A percentile compares a stretch with the other conserved stretches of the same genome.
phyloP scores from a whole-genome alignment of 345 rosid genomes.

The Adansonia digitata region DNA sequence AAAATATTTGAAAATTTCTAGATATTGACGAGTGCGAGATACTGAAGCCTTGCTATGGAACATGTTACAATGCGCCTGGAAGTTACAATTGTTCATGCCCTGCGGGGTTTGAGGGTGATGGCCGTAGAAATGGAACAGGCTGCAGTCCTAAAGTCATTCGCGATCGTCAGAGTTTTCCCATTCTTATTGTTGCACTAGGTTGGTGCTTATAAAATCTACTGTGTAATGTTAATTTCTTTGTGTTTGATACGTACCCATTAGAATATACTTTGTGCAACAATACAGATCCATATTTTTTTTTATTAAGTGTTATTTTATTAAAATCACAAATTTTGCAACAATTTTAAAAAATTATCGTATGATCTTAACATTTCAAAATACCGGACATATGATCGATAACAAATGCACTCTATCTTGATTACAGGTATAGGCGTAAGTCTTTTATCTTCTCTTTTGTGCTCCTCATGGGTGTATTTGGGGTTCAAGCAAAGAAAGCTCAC shows the following conservation, averaged over 20 bases:
- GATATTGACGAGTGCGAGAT: slow-evolving; percentile 16
- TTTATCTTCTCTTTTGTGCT: background rate
- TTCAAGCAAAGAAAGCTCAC: slow-evolving; percentile 6
- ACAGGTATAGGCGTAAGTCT: background rate
- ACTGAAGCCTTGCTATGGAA: background rate
- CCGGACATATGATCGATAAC: background rate
- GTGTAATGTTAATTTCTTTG: no score
- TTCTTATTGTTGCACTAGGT: background rate
- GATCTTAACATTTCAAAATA: no score
- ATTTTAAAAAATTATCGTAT: no score
- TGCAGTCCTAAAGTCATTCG: background rate
- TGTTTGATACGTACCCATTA: no score
- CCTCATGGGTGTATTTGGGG: background rate
- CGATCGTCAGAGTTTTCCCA: background rate
- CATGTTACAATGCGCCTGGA: slow-evolving; percentile 9
- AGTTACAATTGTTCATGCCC: slow-evolving; percentile 8
- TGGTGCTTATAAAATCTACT: background rate
- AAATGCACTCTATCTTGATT: background rate
- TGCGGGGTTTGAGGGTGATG: background rate
- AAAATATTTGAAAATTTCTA: background rate
- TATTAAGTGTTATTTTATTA: no score
- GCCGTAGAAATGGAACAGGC: background rate
- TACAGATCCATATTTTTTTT: no score
- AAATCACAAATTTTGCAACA: no score
- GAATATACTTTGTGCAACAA: no score